Percentiles rank a stretch among this genome's conserved stretches.
phyloP scores from a whole-genome alignment of 495 filamentous ascomycete species.

The Parachaetomium inaequale region DNA sequence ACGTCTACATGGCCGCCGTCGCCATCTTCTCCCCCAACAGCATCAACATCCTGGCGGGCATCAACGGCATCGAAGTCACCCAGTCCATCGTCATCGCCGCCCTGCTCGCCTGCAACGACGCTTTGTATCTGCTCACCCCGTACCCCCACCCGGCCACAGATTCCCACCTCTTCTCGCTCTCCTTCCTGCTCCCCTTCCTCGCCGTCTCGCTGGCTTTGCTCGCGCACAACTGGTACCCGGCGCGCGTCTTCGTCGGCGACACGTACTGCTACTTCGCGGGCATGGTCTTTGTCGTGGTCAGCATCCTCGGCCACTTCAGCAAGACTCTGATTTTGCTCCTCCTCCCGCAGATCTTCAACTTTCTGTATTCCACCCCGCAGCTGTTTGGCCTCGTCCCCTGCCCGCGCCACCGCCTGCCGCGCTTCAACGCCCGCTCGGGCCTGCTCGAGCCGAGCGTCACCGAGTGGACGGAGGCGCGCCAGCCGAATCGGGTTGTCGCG shows the following conservation, averaged over 20 bases:
- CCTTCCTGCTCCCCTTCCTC: conserved; percentile 88
- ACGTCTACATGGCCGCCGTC: conserved; percentile 90
- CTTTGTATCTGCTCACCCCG: conserved; percentile 70
- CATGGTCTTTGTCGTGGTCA: conserved; percentile 97
- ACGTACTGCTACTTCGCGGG: conserved; percentile 99
- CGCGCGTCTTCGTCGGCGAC: conserved; percentile 92
- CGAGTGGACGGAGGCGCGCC: conserved; percentile 62
- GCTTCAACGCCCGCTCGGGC: conserved; percentile 78
- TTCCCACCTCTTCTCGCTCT: conserved; percentile 92
- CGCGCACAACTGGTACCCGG: conserved; percentile 94
- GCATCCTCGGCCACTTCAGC: conserved; percentile 94
- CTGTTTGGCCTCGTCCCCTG: conserved; percentile 86
- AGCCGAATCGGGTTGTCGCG: conserved; percentile 64
- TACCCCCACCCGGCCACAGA: conserved; percentile 91
- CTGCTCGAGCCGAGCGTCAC: conserved; percentile 81
- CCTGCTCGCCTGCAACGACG: conserved; percentile 79
- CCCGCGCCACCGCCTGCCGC: conserved; percentile 84
- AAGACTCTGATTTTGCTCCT: conserved; percentile 92
- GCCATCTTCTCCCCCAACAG: conserved; percentile 96
- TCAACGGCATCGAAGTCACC: conserved; percentile 95
- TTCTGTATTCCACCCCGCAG: conserved; percentile 87
- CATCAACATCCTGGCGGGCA: conserved; percentile 97
- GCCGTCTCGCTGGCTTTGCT: conserved; percentile 85
- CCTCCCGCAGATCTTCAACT: conserved; percentile 94
- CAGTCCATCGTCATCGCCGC: conserved; percentile 89